Conservation (phyloP, 1,284 basidiomycete genomes). For the Austroboletus niveus region DNA sequence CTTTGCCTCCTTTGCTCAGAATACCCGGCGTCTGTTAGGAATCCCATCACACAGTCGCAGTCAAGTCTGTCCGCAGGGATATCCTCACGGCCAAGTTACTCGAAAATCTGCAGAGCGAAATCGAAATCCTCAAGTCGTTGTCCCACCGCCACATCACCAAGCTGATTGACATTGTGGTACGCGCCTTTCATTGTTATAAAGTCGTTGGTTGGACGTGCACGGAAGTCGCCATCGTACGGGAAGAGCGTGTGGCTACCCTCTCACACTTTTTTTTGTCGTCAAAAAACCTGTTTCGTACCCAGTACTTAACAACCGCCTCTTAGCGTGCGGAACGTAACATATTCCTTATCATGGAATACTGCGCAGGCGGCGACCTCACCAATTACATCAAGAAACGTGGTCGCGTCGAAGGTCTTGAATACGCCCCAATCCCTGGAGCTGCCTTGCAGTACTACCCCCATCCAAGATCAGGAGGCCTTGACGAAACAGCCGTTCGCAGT, state of each 20-base stretch:
- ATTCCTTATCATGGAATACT: conserved; percentile 98
- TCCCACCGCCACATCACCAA: conserved; percentile 93
- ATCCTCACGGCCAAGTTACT: conserved; percentile 91
- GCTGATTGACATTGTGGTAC: conserved; percentile 87
- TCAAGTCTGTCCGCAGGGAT: conserved; percentile 92
- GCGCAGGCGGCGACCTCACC: conserved; percentile 92
- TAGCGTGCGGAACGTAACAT: conserved; percentile 92
- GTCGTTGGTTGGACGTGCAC: background rate
- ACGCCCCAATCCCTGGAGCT: conserved; percentile 63
- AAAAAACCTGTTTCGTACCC: background rate
- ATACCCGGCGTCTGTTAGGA: conserved; percentile 47
- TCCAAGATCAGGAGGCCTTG: conserved; percentile 86
- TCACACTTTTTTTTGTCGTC: background rate
- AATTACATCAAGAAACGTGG: conserved; percentile 96
- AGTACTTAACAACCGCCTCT: conserved; percentile 13
- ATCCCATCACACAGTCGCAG: conserved; percentile 77
- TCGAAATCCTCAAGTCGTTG: conserved; percentile 93
- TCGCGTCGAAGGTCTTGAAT: conserved; percentile 81
- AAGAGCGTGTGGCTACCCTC: background rate
- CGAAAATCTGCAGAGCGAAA: conserved; percentile 97
- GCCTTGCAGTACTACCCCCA: conserved; percentile 86
- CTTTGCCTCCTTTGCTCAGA: background rate
- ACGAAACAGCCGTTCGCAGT: conserved; percentile 88
- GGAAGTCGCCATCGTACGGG: background rate
- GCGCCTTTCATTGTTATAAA: conserved; percentile 22